Evolutionary conservation across 2,329 filamentous ascomycete species (phyloP), one percentile per base, ranked within the genome.

Genomic region (Thermoascus crustaceus): DNA sequence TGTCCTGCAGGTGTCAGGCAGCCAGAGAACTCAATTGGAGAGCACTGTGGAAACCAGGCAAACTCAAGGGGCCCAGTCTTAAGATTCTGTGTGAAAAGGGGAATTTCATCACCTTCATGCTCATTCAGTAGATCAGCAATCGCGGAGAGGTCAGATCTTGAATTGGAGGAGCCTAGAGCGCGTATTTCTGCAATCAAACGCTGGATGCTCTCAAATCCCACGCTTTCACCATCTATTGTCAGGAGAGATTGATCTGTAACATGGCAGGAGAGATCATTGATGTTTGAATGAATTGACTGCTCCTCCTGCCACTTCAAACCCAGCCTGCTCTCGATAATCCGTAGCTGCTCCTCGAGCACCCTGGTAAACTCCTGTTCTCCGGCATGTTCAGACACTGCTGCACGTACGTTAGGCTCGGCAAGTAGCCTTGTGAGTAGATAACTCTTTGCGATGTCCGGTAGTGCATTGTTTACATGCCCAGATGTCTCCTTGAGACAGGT

Each of bases 111-210:
- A 2, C 60, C 59, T 24, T 60, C 57, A 30, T 53, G 43, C 17
- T 63, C 58, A 34, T 62, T 47, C 19, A 64, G 44, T 22, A 58
- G 22, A 27, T 58, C 42, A 8, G 49, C 49, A 22, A 63, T 44
- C 7, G 27, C 41, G 9, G 41, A 43, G 17, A 63, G 42, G 7
- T 54, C 44, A 9, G 37, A 30, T 11, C 24, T 34, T 13, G 53
- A 61, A 32, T 50, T 54, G 10, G 59, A 60, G 30, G 46, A 53
- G 18, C 55, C 55, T 21, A 47, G 39, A n/a, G 41, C 42, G 13
- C 38, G 26, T n/a, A 60, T 49, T 23, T 53, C 49, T 7, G 47
- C 32, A 33, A 49, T 38, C 17, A 61, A 37, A 25, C 54, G 53
- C 17, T 42, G 32, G 10, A 30, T 36, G 32, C 47, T 48, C 5